Conservation (phyloP, 139 green algal genomes). For the Gonium pectorale region DNA sequence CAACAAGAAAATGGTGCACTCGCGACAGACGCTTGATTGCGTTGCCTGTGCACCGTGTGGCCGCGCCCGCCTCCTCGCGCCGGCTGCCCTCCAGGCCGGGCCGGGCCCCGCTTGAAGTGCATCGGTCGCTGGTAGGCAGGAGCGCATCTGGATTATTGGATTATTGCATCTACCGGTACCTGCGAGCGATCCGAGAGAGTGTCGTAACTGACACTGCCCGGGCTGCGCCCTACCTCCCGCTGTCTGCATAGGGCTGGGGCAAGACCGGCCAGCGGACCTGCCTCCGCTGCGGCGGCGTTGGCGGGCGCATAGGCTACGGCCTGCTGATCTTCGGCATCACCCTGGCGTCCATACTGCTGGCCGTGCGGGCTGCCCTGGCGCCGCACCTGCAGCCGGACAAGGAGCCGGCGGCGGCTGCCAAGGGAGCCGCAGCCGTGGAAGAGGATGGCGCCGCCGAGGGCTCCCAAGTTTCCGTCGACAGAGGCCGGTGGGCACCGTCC, state of each 20-base stretch:
- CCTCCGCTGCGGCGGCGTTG: neutral
- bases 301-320: neutral
- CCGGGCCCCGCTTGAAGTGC: no score
- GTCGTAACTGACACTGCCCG: neutral
- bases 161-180: no score
- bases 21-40: no score
- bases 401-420: neutral
- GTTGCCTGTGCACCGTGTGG: no score
- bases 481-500: no score
- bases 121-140: no score
- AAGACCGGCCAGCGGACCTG: neutral
- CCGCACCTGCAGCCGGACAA: neutral
- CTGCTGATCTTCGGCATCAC: constrained; percentile 22
- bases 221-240: neutral
- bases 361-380: constrained; percentile 4
- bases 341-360: neutral
- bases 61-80: no score
- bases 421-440: neutral
- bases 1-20: no score
- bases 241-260: constrained; percentile 11
- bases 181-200: neutral
- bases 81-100: no score
- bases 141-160: no score
- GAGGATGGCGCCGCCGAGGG: no score
- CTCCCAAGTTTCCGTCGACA: no score